These are phyloP conservation scores for Phytophthora citricola DNA, from an alignment of 352 stramenopile species.

Conservation along the genomic window DNA sequence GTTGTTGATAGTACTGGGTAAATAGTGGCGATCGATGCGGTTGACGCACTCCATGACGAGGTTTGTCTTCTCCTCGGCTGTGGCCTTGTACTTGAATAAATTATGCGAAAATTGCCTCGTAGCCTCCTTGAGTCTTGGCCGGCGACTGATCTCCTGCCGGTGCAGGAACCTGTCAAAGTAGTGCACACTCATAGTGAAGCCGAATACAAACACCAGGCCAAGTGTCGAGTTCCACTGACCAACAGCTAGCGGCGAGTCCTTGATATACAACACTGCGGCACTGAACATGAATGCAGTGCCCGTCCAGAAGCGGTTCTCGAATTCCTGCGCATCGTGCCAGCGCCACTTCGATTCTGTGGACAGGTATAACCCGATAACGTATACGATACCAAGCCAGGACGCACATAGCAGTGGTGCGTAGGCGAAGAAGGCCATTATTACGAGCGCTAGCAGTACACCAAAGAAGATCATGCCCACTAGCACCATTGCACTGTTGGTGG, in stretches of 20 bases:
- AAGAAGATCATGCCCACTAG: slow-evolving; percentile 78
- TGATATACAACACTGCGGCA: slow-evolving; percentile 93
- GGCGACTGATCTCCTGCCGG: slow-evolving; percentile 72
- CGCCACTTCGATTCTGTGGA: slow-evolving; percentile 86
- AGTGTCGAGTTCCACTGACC: slow-evolving; percentile 76
- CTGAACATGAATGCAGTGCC: slow-evolving; percentile 94
- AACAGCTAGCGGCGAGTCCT: slow-evolving; percentile 92
- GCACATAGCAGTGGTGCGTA: slow-evolving; percentile 82
- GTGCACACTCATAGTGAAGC: slow-evolving; percentile 81
- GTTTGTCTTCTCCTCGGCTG: slow-evolving; percentile 78
- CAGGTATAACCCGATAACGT: slow-evolving; percentile 84
- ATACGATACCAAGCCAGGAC: slow-evolving; percentile 83
- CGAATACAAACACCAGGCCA: slow-evolving; percentile 77
- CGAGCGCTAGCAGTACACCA: slow-evolving; percentile 62
- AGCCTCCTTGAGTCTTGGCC: slow-evolving; percentile 59
- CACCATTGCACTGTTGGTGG: slow-evolving; percentile 67
- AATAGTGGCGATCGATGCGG: slow-evolving; percentile 83
- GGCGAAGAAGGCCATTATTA: slow-evolving; percentile 85
- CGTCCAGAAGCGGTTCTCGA: slow-evolving; percentile 98
- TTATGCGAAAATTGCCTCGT: slow-evolving; percentile 64
- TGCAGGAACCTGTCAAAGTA: slow-evolving; percentile 88
- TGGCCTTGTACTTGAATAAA: slow-evolving; percentile 86
- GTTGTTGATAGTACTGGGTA: slow-evolving; percentile 90
- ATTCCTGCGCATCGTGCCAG: slow-evolving; percentile 93
- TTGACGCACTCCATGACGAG: slow-evolving; percentile 78